A percentile compares a stretch with the other conserved stretches of the same genome.
phyloP scores from a whole-genome alignment of 2,329 filamentous ascomycete species.

The Fusarium heterosporum region DNA sequence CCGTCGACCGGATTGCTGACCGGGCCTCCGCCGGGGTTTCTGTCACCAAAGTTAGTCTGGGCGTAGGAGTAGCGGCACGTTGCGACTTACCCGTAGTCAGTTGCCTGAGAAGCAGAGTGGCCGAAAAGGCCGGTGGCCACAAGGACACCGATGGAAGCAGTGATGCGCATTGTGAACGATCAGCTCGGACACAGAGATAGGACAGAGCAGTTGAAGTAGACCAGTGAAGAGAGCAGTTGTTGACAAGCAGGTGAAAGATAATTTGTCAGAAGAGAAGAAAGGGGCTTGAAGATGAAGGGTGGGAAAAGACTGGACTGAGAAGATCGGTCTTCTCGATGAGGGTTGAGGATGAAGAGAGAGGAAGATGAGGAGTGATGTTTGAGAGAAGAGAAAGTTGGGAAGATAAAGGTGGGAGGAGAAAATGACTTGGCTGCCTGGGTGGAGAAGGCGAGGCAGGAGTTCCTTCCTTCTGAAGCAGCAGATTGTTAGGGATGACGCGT shows the following conservation, averaged over 20 bases:
- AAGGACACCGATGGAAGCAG: constrained; percentile 52
- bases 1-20: constrained; percentile 15
- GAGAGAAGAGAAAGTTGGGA: constrained; percentile 17
- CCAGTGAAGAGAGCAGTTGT: not conserved
- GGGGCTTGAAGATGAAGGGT: constrained; percentile 29
- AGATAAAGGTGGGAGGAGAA: constrained; percentile 10
- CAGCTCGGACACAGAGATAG: constrained; percentile 8
- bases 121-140: constrained; percentile 52
- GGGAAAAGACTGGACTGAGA: constrained; percentile 34
- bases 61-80: not conserved
- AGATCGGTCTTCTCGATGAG: constrained; percentile 23
- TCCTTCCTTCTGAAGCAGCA: constrained; percentile 35
- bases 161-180: constrained; percentile 54
- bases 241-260: constrained; percentile 20
- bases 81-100: constrained; percentile 50
- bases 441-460: constrained; percentile 19
- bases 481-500: constrained; percentile 38
- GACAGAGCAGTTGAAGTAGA: not conserved
- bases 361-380: constrained; percentile 24
- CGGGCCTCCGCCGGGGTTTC: constrained; percentile 26
- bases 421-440: constrained; percentile 2
- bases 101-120: constrained; percentile 49
- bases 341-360: constrained; percentile 33
- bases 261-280: constrained; percentile 14
- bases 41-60: constrained; percentile 25